phyloP scores from a whole-genome alignment of 495 filamentous ascomycete species.

The Penicillium cinerascens region DNA sequence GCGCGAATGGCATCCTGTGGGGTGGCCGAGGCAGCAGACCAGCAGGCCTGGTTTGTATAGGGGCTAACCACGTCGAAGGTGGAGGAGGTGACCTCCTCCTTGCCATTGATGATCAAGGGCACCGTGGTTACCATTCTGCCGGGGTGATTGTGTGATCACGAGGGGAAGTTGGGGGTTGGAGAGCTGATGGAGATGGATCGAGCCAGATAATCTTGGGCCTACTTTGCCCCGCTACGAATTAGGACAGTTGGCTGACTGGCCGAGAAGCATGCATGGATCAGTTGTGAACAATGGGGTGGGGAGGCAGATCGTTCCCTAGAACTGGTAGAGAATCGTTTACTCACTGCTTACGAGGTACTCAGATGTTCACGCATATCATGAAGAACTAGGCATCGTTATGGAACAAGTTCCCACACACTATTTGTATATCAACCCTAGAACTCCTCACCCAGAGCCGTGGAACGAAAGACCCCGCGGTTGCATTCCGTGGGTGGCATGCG shows the following conservation, averaged over 20 bases:
- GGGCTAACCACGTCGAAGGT: constrained; percentile 68
- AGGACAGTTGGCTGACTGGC: neutral
- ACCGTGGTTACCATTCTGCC: constrained; percentile 28
- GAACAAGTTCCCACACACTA: neutral
- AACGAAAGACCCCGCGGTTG: neutral
- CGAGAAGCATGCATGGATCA: neutral
- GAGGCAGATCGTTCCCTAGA: neutral
- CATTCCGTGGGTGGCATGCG: neutral
- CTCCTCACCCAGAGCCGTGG: neutral
- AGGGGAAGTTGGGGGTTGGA: neutral
- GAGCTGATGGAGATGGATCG: neutral
- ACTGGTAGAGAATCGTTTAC: neutral
- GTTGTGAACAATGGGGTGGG: neutral
- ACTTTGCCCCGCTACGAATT: neutral
- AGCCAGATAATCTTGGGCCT: neutral
- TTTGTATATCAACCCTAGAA: neutral
- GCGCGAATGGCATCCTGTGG: constrained; percentile 59
- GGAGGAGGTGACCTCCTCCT: constrained; percentile 51
- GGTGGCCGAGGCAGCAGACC: constrained; percentile 59
- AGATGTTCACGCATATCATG: constrained; percentile 29
- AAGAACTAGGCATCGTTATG: neutral
- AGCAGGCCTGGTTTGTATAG: constrained; percentile 59
- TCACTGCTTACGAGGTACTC: constrained; percentile 36
- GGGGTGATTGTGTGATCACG: neutral
- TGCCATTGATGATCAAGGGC: constrained; percentile 70